phyloP scores from a whole-genome alignment of 169 alveolate genomes.

The Cryptosporidium ubiquitum region DNA sequence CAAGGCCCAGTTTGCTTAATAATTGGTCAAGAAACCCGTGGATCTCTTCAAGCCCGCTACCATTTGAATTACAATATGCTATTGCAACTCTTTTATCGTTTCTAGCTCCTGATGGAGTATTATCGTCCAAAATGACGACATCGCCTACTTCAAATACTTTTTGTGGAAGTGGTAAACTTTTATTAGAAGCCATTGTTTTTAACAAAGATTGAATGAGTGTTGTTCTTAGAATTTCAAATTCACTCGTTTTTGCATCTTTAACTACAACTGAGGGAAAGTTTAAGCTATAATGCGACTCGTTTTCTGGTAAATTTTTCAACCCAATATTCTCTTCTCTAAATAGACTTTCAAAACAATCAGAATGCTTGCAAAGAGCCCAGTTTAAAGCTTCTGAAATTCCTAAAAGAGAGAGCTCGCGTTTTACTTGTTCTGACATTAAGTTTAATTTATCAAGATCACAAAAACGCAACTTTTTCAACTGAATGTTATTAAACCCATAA shows the following conservation, averaged over 20 bases:
- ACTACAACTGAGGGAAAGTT: conserved; percentile 86
- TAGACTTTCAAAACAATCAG: conserved; percentile 66
- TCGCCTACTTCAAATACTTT: conserved; percentile 93
- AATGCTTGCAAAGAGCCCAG: conserved; percentile 70
- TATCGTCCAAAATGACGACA: conserved; percentile 84
- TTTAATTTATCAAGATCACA: conserved; percentile 15
- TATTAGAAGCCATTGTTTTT: conserved; percentile 88
- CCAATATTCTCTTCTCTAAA: conserved; percentile 1
- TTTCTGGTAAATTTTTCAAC: conserved; percentile 75
- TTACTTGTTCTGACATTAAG: conserved; percentile 32
- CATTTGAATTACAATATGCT: conserved; percentile 82
- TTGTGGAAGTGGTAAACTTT: conserved; percentile 90
- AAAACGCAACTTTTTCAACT: not conserved
- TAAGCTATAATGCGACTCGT: conserved; percentile 78
- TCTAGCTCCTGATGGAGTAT: conserved; percentile 84
- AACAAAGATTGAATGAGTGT: conserved; percentile 93
- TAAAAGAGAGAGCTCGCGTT: conserved; percentile 57
- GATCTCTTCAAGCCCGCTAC: conserved; percentile 81
- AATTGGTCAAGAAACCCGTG: conserved; percentile 78
- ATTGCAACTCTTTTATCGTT: conserved; percentile 86
- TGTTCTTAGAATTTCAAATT: conserved; percentile 92
- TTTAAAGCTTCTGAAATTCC: conserved; percentile 59
- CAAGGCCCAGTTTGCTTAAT: conserved; percentile 14
- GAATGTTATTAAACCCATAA: conserved; percentile 91
- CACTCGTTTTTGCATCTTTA: conserved; percentile 92